Evolutionary conservation across 1,284 basidiomycete species (phyloP).

Genomic region (Microbotryum intermedium): DNA sequence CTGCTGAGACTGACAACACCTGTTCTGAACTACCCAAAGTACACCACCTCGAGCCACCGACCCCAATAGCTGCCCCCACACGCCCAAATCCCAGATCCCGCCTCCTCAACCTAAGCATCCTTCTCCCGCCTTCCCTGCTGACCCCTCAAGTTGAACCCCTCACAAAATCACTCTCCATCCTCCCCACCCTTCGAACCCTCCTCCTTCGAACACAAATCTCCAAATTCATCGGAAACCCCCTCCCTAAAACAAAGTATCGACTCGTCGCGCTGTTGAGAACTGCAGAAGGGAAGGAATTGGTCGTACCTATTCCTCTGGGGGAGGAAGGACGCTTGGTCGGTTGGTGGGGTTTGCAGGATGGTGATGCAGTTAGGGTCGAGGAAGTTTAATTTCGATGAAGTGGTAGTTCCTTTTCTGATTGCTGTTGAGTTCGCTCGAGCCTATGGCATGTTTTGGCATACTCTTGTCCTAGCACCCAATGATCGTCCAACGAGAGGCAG

Average conservation of each 20-base stretch:
- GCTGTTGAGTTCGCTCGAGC: too few relatives aligned
- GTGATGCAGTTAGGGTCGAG: conserved; percentile 13
- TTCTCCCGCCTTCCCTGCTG: not conserved
- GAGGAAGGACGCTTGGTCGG: conserved; percentile 22
- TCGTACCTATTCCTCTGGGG: conserved; percentile 12
- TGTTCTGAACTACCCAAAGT: too few relatives aligned
- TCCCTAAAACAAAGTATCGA: conserved; percentile 14
- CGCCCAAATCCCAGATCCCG: too few relatives aligned
- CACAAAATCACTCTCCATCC: conserved; percentile 12
- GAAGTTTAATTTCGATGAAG: not conserved
- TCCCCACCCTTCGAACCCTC: conserved; percentile 17
- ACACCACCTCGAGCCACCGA: too few relatives aligned
- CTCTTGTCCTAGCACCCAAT: too few relatives aligned
- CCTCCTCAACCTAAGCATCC: not conserved
- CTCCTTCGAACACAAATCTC: conserved; percentile 21
- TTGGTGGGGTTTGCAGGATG: conserved; percentile 25
- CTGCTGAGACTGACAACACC: not conserved
- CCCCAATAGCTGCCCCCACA: too few relatives aligned
- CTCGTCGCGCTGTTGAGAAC: conserved; percentile 9
- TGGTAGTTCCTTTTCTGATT: too few relatives aligned
- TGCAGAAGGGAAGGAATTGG: not conserved
- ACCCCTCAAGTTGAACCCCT: not conserved
- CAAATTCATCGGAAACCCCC: not conserved
- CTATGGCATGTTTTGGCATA: too few relatives aligned
- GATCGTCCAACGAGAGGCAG: too few relatives aligned